A percentile compares a stretch with the other conserved stretches of the same genome.
These are phyloP conservation scores for Pestalotiopsis sp. DNA, from an alignment of 2,329 filamentous ascomycete species.

Conservation along the genomic window DNA sequence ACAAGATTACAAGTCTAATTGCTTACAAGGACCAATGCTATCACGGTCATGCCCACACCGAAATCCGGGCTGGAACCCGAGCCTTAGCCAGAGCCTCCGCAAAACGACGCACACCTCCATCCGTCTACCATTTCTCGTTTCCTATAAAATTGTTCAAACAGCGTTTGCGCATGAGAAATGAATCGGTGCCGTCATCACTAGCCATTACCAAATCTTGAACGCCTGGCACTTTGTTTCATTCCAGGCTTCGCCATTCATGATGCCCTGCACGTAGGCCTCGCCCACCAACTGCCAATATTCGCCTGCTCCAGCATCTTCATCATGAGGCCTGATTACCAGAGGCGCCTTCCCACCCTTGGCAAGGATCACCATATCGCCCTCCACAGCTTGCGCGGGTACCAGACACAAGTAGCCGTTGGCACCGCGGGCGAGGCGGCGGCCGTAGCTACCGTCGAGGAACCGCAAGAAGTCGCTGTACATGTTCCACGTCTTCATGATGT, in stretches of 20 bases:
- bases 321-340: conserved; percentile 2
- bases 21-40: too few relatives aligned
- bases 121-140: background rate
- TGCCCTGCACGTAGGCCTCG: conserved; percentile 8
- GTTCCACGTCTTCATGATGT: conserved; percentile 5
- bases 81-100: too few relatives aligned
- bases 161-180: background rate
- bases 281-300: conserved; percentile 6
- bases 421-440: conserved; percentile 5
- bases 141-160: background rate
- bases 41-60: too few relatives aligned
- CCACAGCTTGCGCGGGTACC: background rate
- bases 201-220: background rate
- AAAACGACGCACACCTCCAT: background rate
- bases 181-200: background rate
- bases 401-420: conserved; percentile 5
- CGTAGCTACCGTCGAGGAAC: conserved; percentile 11
- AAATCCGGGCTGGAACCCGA: too few relatives aligned
- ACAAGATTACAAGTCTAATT: too few relatives aligned
- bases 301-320: background rate
- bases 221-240: background rate
- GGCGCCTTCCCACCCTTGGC: conserved; percentile 3
- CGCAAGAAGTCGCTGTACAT: conserved; percentile 4
- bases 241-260: conserved; percentile 9
- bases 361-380: conserved; percentile 3